These are phyloP conservation scores for Zygoascus ofunaensis DNA, from an alignment of 805 yeast species.

Conservation along the genomic window DNA sequence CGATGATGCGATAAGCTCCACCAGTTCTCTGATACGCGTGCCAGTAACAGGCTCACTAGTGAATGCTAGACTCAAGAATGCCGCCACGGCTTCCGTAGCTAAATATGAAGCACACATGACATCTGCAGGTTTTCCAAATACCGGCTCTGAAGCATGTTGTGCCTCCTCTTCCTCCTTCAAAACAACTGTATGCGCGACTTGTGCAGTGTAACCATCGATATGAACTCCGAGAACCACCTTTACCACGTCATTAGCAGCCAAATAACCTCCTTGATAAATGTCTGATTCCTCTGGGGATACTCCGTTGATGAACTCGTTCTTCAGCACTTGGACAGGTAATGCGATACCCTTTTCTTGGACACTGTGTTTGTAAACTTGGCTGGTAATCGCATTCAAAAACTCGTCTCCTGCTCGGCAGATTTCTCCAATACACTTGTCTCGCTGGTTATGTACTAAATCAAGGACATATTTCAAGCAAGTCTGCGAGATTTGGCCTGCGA, in stretches of 20 bases:
- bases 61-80: conserved; percentile 46
- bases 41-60: conserved; percentile 47
- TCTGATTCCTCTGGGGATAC: conserved; percentile 65
- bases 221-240: conserved; percentile 84
- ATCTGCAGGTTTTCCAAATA: conserved; percentile 79
- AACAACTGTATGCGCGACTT: conserved; percentile 77
- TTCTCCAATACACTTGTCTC: conserved; percentile 34
- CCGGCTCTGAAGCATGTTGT: conserved; percentile 58
- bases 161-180: conserved; percentile 42
- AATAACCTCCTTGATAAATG: conserved; percentile 33
- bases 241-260: conserved; percentile 73
- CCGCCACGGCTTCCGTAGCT: conserved; percentile 79
- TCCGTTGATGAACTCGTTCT: conserved; percentile 67
- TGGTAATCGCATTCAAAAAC: conserved; percentile 51
- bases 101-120: conserved; percentile 81
- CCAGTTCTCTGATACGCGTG: conserved; percentile 56
- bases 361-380: conserved; percentile 46
- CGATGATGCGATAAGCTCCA: conserved; percentile 76
- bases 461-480: conserved; percentile 60
- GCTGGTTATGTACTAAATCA: conserved; percentile 14
- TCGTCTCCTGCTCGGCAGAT: conserved; percentile 78
- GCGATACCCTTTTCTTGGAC: conserved; percentile 80
- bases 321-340: conserved; percentile 81
- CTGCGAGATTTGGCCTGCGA: conserved; percentile 84
- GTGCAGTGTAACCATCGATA: conserved; percentile 89